Evolutionary conservation across 495 filamentous ascomycete species (phyloP).

Genomic region (Peziza echinospora): DNA sequence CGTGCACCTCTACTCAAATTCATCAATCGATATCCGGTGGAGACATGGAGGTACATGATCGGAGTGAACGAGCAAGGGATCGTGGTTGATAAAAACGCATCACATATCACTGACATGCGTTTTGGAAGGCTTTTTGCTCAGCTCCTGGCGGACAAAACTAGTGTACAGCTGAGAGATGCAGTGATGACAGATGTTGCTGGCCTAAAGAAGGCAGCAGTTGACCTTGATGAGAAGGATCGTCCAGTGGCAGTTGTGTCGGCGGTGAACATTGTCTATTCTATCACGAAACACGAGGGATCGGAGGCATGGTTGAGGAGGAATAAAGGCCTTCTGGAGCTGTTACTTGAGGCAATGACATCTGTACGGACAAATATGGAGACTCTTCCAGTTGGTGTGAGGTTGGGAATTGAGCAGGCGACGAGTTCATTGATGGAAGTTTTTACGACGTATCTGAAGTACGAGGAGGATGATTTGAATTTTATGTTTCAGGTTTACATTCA

Average conservation of each 20-base stretch:
- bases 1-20: conserved; percentile 81
- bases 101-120: conserved; percentile 53
- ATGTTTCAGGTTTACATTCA: conserved; percentile 38
- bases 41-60: conserved; percentile 59
- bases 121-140: conserved; percentile 93
- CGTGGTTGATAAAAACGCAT: conserved; percentile 5
- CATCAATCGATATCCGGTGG: conserved; percentile 74
- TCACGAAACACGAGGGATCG: conserved; percentile 37
- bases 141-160: conserved; percentile 49
- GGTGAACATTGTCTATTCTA: conserved; percentile 59
- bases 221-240: conserved; percentile 38
- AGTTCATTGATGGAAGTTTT: conserved; percentile 78
- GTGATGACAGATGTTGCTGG: conserved; percentile 51
- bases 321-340: conserved; percentile 43
- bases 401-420: conserved; percentile 72
- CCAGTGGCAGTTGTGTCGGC: conserved; percentile 64
- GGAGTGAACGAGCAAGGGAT: not conserved
- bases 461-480: conserved; percentile 60
- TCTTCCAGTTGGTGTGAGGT: conserved; percentile 46
- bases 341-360: conserved; percentile 47
- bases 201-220: conserved; percentile 42
- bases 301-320: conserved; percentile 60
- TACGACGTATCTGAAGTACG: conserved; percentile 50
- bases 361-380: conserved; percentile 46
- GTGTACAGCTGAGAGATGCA: conserved; percentile 48